Percentiles rank a stretch among this genome's conserved stretches.
Evolutionary conservation across 2,329 filamentous ascomycete genomes (phyloP).

Genomic region (Westerdykella aurantiaca): DNA sequence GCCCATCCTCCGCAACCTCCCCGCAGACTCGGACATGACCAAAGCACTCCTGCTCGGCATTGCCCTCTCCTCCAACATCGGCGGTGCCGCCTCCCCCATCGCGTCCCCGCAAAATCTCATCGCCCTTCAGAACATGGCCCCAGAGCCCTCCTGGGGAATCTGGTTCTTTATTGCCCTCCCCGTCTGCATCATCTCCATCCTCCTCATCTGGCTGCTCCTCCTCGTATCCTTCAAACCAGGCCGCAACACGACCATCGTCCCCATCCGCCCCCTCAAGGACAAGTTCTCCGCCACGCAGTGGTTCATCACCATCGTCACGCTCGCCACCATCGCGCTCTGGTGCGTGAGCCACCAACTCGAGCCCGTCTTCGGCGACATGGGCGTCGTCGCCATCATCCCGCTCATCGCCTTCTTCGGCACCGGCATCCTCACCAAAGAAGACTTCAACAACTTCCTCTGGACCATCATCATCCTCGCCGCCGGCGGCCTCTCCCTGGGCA

Average conservation of each 20-base stretch:
- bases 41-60: slow-evolving; percentile 95
- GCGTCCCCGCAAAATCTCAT: slow-evolving; percentile 97
- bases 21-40: slow-evolving; percentile 84
- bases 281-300: slow-evolving; percentile 82
- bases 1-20: slow-evolving; percentile 90
- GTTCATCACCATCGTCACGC: slow-evolving; percentile 80
- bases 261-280: slow-evolving; percentile 85
- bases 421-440: slow-evolving; percentile 93
- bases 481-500: slow-evolving; percentile 85
- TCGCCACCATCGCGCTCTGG: slow-evolving; percentile 84
- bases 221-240: slow-evolving; percentile 81
- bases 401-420: slow-evolving; percentile 95
- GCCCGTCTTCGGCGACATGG: slow-evolving; percentile 90
- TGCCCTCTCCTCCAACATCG: slow-evolving; percentile 89
- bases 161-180: slow-evolving; percentile 98
- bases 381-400: slow-evolving; percentile 92
- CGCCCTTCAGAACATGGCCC: slow-evolving; percentile 90
- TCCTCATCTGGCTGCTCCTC: slow-evolving; percentile 84
- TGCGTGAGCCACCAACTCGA: slow-evolving; percentile 88
- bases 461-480: slow-evolving; percentile 98
- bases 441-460: slow-evolving; percentile 99
- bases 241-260: slow-evolving; percentile 79
- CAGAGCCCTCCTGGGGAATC: slow-evolving; percentile 82
- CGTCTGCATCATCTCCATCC: slow-evolving; percentile 80
- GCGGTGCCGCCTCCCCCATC: slow-evolving; percentile 92